A percentile compares a stretch with the other conserved stretches of the same genome.
Conservation (phyloP, 1,284 basidiomycete genomes). For the Sporisorium scitamineum region DNA sequence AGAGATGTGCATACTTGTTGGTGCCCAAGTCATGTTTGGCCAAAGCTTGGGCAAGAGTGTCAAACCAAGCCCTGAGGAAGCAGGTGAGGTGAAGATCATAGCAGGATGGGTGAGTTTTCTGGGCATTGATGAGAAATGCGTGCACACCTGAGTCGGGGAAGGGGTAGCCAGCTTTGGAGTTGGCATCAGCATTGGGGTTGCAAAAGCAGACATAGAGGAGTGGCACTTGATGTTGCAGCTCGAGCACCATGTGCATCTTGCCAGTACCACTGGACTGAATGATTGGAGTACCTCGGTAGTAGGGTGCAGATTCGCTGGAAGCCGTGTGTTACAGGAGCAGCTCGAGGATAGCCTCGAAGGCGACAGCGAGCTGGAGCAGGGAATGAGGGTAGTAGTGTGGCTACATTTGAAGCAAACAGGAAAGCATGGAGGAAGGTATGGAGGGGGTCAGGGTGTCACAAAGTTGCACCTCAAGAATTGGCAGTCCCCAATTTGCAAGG, state of each 20-base stretch:
- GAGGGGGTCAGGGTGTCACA: too few species aligned
- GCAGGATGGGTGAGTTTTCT: neutral
- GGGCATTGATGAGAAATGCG: neutral
- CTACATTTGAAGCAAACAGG: too few species aligned
- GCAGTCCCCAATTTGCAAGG: too few species aligned
- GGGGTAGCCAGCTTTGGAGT: conserved; percentile 8
- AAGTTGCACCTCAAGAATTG: too few species aligned
- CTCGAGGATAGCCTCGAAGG: too few species aligned
- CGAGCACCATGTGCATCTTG: conserved; percentile 20
- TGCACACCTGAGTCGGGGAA: conserved; percentile 4
- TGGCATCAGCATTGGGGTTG: neutral
- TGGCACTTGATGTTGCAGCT: conserved; percentile 1
- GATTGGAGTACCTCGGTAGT: conserved; percentile 11
- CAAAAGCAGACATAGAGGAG: conserved; percentile 25
- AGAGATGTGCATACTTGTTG: neutral
- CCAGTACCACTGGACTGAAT: conserved; percentile 29
- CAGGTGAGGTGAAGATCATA: conserved; percentile 3
- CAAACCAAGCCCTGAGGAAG: conserved; percentile 12
- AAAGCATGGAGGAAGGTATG: too few species aligned
- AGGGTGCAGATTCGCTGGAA: neutral
- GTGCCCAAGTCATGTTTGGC: too few species aligned
- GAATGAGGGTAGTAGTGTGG: too few species aligned
- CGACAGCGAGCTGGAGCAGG: too few species aligned
- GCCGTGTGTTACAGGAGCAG: too few species aligned
- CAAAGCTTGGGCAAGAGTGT: neutral